phyloP scores from a whole-genome alignment of 345 rosid genomes.

The Populus ilicifolia region DNA sequence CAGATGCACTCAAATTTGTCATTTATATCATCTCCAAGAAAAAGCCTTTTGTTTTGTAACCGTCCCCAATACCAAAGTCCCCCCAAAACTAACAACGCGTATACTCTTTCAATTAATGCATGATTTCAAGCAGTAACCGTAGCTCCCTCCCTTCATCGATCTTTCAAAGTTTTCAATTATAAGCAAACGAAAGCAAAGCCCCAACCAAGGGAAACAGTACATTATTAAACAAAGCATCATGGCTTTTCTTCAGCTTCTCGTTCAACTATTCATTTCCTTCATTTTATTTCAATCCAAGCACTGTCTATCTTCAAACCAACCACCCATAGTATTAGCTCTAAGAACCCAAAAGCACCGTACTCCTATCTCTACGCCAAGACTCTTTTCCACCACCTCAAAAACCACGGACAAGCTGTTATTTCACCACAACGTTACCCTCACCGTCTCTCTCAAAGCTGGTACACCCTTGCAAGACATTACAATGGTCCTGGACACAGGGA shows the following conservation, averaged over 20 bases:
- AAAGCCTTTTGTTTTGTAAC: background rate
- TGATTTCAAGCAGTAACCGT: background rate
- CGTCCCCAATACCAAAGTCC: background rate
- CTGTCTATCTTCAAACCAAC: conserved; percentile 33
- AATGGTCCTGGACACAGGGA: conserved; percentile 77
- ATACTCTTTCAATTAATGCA: background rate
- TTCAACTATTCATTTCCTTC: conserved; percentile 16
- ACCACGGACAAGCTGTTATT: conserved; percentile 40
- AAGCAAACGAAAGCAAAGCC: background rate
- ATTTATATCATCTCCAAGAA: background rate
- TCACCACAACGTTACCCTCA: conserved; percentile 53
- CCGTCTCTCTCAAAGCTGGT: conserved; percentile 59
- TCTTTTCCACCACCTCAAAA: conserved; percentile 20
- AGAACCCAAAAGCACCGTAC: conserved; percentile 28
- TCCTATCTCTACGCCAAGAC: conserved; percentile 2
- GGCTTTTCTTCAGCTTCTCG: conserved; percentile 13
- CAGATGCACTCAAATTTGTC: background rate
- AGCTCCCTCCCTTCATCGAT: background rate
- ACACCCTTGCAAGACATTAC: conserved; percentile 59
- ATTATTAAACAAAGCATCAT: background rate
- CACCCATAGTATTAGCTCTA: conserved; percentile 42
- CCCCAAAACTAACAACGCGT: background rate
- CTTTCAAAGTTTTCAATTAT: background rate
- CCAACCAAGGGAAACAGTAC: background rate
- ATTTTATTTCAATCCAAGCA: conserved; percentile 25